Percentiles rank a stretch among this genome's conserved stretches.
Evolutionary conservation across 805 yeast genomes (phyloP).

Genomic region (Kodamaea kaohsiungensis): DNA sequence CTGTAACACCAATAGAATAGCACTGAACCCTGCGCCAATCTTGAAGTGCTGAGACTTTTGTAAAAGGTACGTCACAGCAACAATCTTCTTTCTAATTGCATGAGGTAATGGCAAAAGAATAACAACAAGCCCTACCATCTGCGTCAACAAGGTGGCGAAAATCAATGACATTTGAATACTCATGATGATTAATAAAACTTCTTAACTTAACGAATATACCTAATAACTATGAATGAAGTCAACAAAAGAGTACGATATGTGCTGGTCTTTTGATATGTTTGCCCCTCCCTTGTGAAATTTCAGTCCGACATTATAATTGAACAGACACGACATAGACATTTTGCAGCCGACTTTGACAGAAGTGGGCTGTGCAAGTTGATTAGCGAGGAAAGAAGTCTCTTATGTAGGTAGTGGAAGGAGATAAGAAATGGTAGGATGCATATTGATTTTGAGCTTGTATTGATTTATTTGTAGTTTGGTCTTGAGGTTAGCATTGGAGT

Average conservation of each 20-base stretch:
- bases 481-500: too few species aligned
- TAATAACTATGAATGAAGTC: neutral
- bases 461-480: too few species aligned
- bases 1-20: slow-evolving; percentile 46
- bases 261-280: neutral
- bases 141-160: slow-evolving; percentile 50
- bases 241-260: neutral
- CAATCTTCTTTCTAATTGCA: slow-evolving; percentile 44
- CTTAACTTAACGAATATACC: neutral
- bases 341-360: neutral
- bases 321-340: neutral
- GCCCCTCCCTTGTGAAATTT: neutral
- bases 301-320: neutral
- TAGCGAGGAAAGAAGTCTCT: too few species aligned
- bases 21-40: slow-evolving; percentile 45
- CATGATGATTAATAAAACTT: slow-evolving; percentile 25
- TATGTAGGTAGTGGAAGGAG: too few species aligned
- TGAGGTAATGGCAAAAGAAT: slow-evolving; percentile 59
- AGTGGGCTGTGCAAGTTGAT: too few species aligned
- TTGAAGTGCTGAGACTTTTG: slow-evolving; percentile 41
- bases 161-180: slow-evolving; percentile 47
- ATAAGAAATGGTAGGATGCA: too few species aligned
- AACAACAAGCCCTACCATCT: slow-evolving; percentile 50
- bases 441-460: too few species aligned
- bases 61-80: slow-evolving; percentile 35